These are phyloP conservation scores for Phaffia australis DNA, from an alignment of 768 basidiomycete genomes.

Conservation along the genomic window DNA sequence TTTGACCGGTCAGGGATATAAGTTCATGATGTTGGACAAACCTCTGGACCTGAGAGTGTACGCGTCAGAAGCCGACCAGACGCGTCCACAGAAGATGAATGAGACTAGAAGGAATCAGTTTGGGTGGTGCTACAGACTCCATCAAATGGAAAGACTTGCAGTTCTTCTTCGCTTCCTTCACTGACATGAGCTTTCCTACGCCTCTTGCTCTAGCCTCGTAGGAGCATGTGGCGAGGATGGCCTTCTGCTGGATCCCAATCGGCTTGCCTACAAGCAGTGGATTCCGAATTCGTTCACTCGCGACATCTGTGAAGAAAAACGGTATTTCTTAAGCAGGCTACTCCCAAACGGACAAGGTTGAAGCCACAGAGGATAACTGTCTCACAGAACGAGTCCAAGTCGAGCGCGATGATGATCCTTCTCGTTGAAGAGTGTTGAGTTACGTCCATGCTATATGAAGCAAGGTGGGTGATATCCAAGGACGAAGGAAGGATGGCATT, in stretches of 20 bases:
- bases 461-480: too few relatives aligned
- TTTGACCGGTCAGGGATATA: too few relatives aligned
- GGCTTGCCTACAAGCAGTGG: slow-evolving; percentile 27
- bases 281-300: slow-evolving; percentile 28
- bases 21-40: background rate
- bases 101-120: background rate
- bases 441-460: too few relatives aligned
- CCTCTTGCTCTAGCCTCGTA: slow-evolving; percentile 31
- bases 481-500: too few relatives aligned
- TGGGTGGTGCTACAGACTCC: background rate
- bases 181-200: slow-evolving; percentile 28
- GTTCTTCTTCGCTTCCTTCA: slow-evolving; percentile 26
- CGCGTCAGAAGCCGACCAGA: too few relatives aligned
- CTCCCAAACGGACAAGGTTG: background rate
- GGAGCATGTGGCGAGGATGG: slow-evolving; percentile 28
- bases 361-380: too few relatives aligned
- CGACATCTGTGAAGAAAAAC: background rate
- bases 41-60: background rate
- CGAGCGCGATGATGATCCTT: slow-evolving; percentile 28
- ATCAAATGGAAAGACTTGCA: background rate
- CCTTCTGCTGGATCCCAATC: slow-evolving; percentile 29
- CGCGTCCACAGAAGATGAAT: background rate
- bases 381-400: slow-evolving; percentile 19
- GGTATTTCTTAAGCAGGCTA: background rate
- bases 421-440: background rate